Evolutionary conservation across 2,329 filamentous ascomycete genomes (phyloP).

Genomic region (Thelonectria rubi): DNA sequence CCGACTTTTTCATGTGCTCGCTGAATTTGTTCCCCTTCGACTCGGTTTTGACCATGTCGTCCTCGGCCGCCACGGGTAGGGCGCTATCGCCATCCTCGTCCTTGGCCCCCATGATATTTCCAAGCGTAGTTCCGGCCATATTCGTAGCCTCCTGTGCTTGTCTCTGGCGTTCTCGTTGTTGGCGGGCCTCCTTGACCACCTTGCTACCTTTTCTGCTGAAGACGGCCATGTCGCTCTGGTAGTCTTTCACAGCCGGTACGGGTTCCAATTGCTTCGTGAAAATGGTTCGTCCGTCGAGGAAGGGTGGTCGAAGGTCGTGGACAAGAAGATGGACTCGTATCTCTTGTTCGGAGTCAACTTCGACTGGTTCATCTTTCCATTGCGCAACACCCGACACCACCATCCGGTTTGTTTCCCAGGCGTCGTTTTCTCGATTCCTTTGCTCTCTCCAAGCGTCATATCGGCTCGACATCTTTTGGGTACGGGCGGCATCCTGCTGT

Average conservation of each 20-base stretch:
- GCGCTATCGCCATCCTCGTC: conserved; percentile 94
- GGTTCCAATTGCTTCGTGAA: conserved; percentile 98
- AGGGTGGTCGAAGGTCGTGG: conserved; percentile 92
- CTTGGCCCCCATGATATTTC: conserved; percentile 95
- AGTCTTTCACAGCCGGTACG: conserved; percentile 89
- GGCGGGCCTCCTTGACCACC: conserved; percentile 89
- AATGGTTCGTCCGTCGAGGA: conserved; percentile 91
- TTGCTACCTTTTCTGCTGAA: conserved; percentile 95
- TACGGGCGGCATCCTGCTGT: conserved; percentile 79
- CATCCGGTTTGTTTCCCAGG: conserved; percentile 99
- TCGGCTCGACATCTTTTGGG: conserved; percentile 81
- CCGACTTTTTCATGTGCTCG: conserved; percentile 85
- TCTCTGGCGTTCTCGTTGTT: conserved; percentile 91
- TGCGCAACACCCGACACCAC: conserved; percentile 95
- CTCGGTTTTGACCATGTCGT: conserved; percentile 65
- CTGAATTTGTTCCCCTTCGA: conserved; percentile 77
- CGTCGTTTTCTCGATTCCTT: conserved; percentile 93
- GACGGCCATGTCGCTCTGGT: conserved; percentile 98
- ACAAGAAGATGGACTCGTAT: conserved; percentile 90
- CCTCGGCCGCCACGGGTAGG: conserved; percentile 76
- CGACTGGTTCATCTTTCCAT: conserved; percentile 79
- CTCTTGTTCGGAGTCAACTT: conserved; percentile 91
- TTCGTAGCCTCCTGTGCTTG: conserved; percentile 96
- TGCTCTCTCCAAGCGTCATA: conserved; percentile 77
- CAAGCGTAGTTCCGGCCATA: conserved; percentile 87